A percentile compares a stretch with the other conserved stretches of the same genome.
phyloP scores from a whole-genome alignment of 2,329 filamentous ascomycete species.

The Apiospora malaysiana region DNA sequence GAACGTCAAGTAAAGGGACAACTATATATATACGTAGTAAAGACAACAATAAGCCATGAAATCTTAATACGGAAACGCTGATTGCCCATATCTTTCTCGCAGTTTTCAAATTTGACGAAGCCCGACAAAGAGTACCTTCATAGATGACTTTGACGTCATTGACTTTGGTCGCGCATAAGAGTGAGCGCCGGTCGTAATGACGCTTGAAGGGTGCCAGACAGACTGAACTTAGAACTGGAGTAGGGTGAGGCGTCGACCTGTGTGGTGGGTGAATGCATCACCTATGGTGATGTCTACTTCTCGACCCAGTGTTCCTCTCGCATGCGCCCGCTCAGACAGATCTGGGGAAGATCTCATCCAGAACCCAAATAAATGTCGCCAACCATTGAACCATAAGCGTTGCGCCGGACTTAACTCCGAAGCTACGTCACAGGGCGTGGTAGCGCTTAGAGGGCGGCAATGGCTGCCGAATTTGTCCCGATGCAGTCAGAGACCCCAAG shows the following conservation, averaged over 20 bases:
- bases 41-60: neutral
- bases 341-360: neutral
- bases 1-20: too few species aligned
- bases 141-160: neutral
- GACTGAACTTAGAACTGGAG: neutral
- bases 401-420: neutral
- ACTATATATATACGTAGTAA: neutral
- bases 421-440: neutral
- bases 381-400: neutral
- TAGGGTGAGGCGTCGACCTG: too few species aligned
- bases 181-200: neutral
- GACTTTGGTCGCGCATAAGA: neutral
- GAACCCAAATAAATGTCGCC: too few species aligned
- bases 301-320: neutral
- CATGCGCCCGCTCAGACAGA: neutral
- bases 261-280: neutral
- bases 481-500: neutral
- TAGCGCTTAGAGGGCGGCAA: neutral
- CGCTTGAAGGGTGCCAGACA: neutral
- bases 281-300: neutral
- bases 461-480: constrained; percentile 10
- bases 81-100: neutral
- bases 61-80: neutral
- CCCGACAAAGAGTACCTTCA: neutral
- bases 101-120: neutral